Evolutionary conservation across 768 basidiomycete genomes (phyloP), one percentile per base, ranked within the genome.

Genomic region (Mycena galericulata): DNA sequence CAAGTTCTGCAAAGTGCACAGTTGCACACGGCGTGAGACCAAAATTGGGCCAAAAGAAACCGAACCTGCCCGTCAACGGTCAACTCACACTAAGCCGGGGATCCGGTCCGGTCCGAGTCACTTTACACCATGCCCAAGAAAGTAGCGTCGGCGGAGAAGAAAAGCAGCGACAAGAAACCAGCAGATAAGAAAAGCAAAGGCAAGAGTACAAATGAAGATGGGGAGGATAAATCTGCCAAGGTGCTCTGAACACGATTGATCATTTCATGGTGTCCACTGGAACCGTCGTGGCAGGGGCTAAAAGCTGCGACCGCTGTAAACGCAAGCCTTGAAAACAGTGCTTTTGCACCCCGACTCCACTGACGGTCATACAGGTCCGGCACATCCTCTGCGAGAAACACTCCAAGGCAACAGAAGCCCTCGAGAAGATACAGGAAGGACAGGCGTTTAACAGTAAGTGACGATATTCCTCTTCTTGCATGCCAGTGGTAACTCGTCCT

Each of bases 311-410:
- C 89, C 9, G 89, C 94, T 30, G 81, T 96, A 41, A 95, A 95
- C 75, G 70, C 59, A 65, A 64, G 70, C 60, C 18, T 14, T 6
- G 38, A 38, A 3, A 43, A 29, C 9, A 81, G 26, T 83, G n/a
- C 10, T 38, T 49, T 15, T 18, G 20, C 14, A 29, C 22, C 24
- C n/a, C 22, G 32, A 46, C 22, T 63, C 34, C 14, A 57, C 34
- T 61, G 24, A 56, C 36, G 26, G n/a, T 20, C 36, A 17, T 27
- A 14, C 49, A 71, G 70, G 94, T 96, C 32, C 89, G 94, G 30
- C 94, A 96, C 76, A 93, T 96, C 46, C 82, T 96, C 24, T 96
- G 94, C 78, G 94, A 96, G 80, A 96, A 95, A 73, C 92, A 94
- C 62, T 90, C 92, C 10, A 93, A 87, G 74, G 93, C 90, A 2